A percentile compares a stretch with the other conserved stretches of the same genome.
Evolutionary conservation across 495 filamentous ascomycete species (phyloP).

Genomic region (Articulospora tetracladia): DNA sequence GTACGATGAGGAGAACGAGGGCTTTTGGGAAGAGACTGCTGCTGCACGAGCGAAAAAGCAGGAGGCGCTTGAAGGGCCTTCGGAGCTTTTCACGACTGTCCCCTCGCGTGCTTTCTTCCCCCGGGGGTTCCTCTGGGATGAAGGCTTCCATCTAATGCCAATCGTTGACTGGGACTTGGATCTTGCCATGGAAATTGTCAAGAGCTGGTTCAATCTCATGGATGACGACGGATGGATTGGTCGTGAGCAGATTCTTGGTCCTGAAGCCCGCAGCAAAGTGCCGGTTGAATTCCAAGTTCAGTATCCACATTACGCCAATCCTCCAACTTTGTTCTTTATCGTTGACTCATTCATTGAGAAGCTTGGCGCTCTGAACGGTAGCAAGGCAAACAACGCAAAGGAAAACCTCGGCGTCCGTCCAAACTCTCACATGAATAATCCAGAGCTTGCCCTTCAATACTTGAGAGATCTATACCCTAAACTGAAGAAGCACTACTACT

Average conservation of each 20-base stretch:
- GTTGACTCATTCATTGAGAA: slow-evolving; percentile 79
- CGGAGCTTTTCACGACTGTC: slow-evolving; percentile 87
- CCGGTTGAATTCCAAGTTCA: slow-evolving; percentile 93
- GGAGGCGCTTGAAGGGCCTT: slow-evolving; percentile 73
- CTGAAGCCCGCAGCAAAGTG: slow-evolving; percentile 94
- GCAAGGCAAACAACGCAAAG: not conserved
- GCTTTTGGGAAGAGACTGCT: slow-evolving; percentile 90
- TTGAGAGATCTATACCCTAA: slow-evolving; percentile 85
- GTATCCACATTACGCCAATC: slow-evolving; percentile 97
- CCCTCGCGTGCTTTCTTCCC: slow-evolving; percentile 96
- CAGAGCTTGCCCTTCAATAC: slow-evolving; percentile 65
- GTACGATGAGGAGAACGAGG: slow-evolving; percentile 95
- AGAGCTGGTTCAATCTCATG: slow-evolving; percentile 93
- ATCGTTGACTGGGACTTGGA: slow-evolving; percentile 92
- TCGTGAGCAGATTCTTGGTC: slow-evolving; percentile 91
- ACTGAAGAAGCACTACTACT: slow-evolving; percentile 84
- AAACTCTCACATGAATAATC: slow-evolving; percentile 53
- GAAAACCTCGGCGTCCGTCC: slow-evolving; percentile 8
- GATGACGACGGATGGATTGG: slow-evolving; percentile 98
- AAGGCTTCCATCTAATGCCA: slow-evolving; percentile 93
- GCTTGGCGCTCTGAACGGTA: slow-evolving; percentile 37
- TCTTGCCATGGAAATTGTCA: slow-evolving; percentile 85
- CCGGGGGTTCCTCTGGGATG: slow-evolving; percentile 95
- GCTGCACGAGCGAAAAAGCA: slow-evolving; percentile 60
- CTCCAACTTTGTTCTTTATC: slow-evolving; percentile 92